Evolutionary conservation across 2,329 filamentous ascomycete species (phyloP).

Genomic region (Microdochium bolleyi): DNA sequence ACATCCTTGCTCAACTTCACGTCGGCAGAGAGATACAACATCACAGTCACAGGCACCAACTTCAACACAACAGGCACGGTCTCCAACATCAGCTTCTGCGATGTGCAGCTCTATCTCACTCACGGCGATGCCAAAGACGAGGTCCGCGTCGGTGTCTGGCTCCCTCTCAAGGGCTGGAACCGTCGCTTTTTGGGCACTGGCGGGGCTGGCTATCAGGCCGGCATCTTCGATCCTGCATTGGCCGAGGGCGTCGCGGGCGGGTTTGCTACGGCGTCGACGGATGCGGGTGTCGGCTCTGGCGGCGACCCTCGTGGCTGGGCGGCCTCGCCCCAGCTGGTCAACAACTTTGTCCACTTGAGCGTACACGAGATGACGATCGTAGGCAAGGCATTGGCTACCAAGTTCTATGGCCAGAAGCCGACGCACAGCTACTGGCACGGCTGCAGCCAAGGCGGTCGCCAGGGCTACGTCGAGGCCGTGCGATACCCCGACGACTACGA

Average conservation of each 20-base stretch:
- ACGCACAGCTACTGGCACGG: conserved; percentile 45
- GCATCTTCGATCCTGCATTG: conserved; percentile 8
- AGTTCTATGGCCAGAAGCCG: conserved; percentile 36
- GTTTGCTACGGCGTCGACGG: conserved; percentile 11
- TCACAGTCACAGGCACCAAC: conserved; percentile 8
- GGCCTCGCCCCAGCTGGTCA: conserved; percentile 11
- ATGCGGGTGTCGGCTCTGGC: conserved; percentile 8
- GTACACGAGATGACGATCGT: conserved; percentile 38
- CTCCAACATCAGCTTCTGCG: conserved; percentile 10
- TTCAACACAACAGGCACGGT: conserved; percentile 8
- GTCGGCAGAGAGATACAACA: conserved; percentile 10
- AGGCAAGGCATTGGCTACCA: conserved; percentile 36
- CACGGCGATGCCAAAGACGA: conserved; percentile 12
- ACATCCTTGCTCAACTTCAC: conserved; percentile 11
- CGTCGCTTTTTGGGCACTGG: conserved; percentile 15
- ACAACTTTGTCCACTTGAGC: conserved; percentile 24
- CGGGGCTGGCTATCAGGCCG: conserved; percentile 12
- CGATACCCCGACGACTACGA: conserved; percentile 45
- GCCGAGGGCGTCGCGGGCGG: conserved; percentile 9
- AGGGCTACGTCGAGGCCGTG: conserved; percentile 43
- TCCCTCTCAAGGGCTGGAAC: conserved; percentile 13
- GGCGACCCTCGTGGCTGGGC: conserved; percentile 10
- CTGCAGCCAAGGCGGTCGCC: conserved; percentile 46
- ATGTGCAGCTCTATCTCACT: conserved; percentile 13
- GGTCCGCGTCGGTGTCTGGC: conserved; percentile 11